Base-by-base conservation (phyloP, 2,329 filamentous ascomycete species). In the Septoria linicola region DNA sequence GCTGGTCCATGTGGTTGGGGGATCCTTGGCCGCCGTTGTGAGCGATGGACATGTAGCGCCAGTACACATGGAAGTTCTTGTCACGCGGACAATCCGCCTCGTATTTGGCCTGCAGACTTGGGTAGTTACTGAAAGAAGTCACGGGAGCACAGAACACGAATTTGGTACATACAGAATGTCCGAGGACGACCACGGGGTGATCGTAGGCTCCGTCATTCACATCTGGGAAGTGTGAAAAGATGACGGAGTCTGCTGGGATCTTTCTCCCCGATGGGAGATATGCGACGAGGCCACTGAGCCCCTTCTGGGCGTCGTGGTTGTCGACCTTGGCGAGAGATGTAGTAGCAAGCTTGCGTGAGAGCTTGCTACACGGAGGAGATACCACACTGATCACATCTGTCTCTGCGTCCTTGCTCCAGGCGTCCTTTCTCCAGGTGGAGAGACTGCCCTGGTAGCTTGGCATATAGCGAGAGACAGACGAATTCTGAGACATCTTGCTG, bases 101-200 rank as follows among this genome's bases (percentile, higher is more conserved):
- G 36, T 41, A 41, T 34, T 49, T 49, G 14, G 17, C 25, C 37
- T 41, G 23, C 6, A 49, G 16, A 13, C 36, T n/a, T 23, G 11
- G 36, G 23, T 23, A 19, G 11, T 23, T 19, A 19, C n/a, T 17
- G 45, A 49, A 49, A 23, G 36, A 49, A 13, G 45, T 41, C 20
- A 49, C 14, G 4, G 19, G 45, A 20, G 36, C 45, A 16, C 45
- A 49, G 45, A 49, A 49, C 36, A 49, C 45, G 25, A 35, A 36
- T 3, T 41, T 13, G 20, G 8, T 19, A 17, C 27, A 20, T 11
- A 16, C 17, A 3, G 42, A 46, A 3, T 37, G 20, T 4, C 35
- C 27, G 7, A 49, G 30, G n/a, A 49, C 23, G 11, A 49, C 17
- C 25, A 13, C 20, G 16, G 45, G 45, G 17, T 49, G 45, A 31